Evolutionary conservation across 2,329 filamentous ascomycete species (phyloP), one percentile per base, ranked within the genome.

Genomic region (Cryphonectria nitschkei): DNA sequence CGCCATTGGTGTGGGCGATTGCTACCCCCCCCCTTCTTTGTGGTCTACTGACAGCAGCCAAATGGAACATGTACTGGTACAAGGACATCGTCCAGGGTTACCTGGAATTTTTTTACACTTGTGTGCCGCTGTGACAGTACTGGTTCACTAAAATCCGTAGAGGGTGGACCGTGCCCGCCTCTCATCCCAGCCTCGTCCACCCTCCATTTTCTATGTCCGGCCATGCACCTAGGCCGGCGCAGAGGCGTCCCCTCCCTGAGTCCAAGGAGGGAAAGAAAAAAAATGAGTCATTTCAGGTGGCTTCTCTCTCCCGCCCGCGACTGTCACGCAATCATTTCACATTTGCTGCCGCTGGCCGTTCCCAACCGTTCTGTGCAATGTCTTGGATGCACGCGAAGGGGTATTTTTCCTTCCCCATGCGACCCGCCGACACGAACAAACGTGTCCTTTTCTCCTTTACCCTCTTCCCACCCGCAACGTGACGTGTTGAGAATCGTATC

Each of bases 241-340:
- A 50, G 39, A 34, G 63, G 26, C 62, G 39, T 34, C 34, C 34
- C 34, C 34, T 60, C 39, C 52, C 56, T 63, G 32, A 37, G 43
- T 26, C 43, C 46, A 58, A 46, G 52, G 26, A 26, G 26, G 26
- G 26, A 26, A 39, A 14, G 41, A 19, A 61, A 67, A 65, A 32
- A 69, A 71, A 73, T 73, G 71, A 73, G 62, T 73, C 71, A 73
- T 71, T 54, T 56, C 66, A 34, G 63, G 64, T 41, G 70, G 64
- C 56, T 39, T 54, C 37, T 70, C 43, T 66, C 37, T 66, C 60
- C 52, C 58, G 64, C 65, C 63, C 54, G 68, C 60, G 54, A 56
- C 37, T 54, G 68, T 69, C 68, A 70, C 63, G 67, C 70, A 64
- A 67, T 69, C 63, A 34, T 56, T 32, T 65, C 56, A 65, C 56